Base-by-base conservation (phyloP, 345 rosid genomes). In the Bretschneidera sinensis region DNA sequence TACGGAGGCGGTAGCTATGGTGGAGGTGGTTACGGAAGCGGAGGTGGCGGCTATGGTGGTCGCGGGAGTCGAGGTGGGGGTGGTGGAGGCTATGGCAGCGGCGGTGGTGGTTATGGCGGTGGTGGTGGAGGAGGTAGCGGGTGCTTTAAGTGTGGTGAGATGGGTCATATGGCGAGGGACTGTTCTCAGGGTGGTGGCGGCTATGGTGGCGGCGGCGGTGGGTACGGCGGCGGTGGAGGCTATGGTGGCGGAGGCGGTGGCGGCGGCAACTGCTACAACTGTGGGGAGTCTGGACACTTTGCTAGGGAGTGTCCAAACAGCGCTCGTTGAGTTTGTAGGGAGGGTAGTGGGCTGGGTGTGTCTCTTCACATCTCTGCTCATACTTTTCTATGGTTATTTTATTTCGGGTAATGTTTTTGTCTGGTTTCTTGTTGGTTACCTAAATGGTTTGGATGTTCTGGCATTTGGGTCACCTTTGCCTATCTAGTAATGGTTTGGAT, bases 231-330 rank as follows among this genome's bases (percentile, higher is more conserved):
- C 11, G 73, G 78, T 0, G 70, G 78, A 0, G 63, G 78, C 0
- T 66, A 68, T 0, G 77, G 83, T 0, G 82, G 82, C 0, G 81
- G 88, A 0, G 79, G 82, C 0, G 85, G 82, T 0, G 83, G 79
- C 0, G 77, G 81, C 0, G 81, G 81, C 4, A 72, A 62, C 74
- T 91, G 97, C 55, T 91, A 82, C 69, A 84, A 73, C 80, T 91
- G 97, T 43, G 97, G 97, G 0, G 87, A 65, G 52, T 71, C 90
- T 0, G 98, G 98, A 0, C 98, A 92, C 67, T 92, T 89, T 24
- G 85, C 98, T 0, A 69, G 98, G 73, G 98, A 92, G 17, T 92
- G 98, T 53, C 84, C 94, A 0, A 85, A 83, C 55, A 71, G 73
- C 19, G 75, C 84, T 6, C 85, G 87, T 48, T 82, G 69, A 74